Base-by-base conservation (phyloP, 805 yeast genomes). In the Metschnikowia anglica region DNA sequence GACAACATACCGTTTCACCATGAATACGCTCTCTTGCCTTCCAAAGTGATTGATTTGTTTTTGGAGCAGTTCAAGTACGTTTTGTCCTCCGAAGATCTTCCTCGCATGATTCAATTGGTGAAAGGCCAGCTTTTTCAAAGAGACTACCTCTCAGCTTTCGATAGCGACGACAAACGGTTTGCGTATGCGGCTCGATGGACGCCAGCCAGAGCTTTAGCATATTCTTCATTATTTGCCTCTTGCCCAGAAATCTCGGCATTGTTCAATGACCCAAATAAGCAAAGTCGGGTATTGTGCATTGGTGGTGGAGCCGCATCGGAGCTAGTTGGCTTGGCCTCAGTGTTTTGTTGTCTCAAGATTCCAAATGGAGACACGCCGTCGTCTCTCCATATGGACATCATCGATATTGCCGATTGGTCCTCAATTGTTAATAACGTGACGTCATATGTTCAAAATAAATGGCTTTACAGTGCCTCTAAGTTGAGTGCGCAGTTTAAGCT, bases 281-380 rank as follows among this genome's bases (percentile, higher is more conserved):
- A 60, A 12, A 56, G 65, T 3, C 61, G 71, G 5, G 76, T 82
- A 0, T 59, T 88, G 26, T 77, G 83, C 53, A 72, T 89, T 27
- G 97, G 96, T 15, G 96, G 95, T 18, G 97, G 97, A 26, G 96
- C 96, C 0, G 87, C 91, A 4, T 86, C 88, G 2, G 97, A 88
- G 58, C 62, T 88, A 18, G 79, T 80, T 24, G 86, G 79, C 0
- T 56, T 87, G 32, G 78, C 79, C 1, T 73, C 89, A 13, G 66
- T 85, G 1, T 81, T 80, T 48, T 67, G 74, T 37, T 53, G 70
- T 34, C 53, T 62, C 23, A 71, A 71, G 44, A 71, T 62, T 41
- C 53, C 52, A 37, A 52, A 59, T 42, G 62, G 74, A 4, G 62
- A 49, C 27, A 62, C 57, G 21, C 56, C 44, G 7, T 66, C 74